Conservation (phyloP, 2,329 filamentous ascomycete species). For the Colletotrichum navitas region DNA sequence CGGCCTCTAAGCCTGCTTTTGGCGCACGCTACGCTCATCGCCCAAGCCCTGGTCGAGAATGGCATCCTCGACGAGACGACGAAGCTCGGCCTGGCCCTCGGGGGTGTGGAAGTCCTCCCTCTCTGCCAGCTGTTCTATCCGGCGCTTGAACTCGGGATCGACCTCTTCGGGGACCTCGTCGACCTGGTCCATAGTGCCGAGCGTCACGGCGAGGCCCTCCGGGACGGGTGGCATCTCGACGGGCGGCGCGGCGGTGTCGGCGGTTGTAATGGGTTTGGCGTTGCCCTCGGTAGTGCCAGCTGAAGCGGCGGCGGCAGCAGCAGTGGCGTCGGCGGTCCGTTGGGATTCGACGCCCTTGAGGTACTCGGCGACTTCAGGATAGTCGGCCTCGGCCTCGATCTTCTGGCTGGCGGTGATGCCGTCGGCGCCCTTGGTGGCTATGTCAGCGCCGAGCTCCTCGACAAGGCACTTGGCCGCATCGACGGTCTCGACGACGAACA, state of each 20-base stretch:
- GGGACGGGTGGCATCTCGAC: constrained; percentile 74
- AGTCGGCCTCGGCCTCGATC: constrained; percentile 83
- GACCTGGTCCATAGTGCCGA: constrained; percentile 78
- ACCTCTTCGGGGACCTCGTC: constrained; percentile 72
- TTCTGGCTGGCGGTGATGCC: constrained; percentile 86
- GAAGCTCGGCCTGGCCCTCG: constrained; percentile 82
- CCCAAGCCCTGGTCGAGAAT: constrained; percentile 75
- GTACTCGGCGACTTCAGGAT: constrained; percentile 80
- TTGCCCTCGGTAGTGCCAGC: constrained; percentile 42
- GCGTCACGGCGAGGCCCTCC: constrained; percentile 79
- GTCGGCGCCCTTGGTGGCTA: constrained; percentile 75
- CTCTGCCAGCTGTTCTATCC: constrained; percentile 90
- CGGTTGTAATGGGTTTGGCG: background rate
- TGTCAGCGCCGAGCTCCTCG: constrained; percentile 83
- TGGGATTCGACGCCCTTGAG: constrained; percentile 59
- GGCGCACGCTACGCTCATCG: constrained; percentile 74
- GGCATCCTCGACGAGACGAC: constrained; percentile 84
- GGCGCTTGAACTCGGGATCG: constrained; percentile 84
- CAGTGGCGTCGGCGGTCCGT: constrained; percentile 46
- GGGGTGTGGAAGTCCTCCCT: constrained; percentile 86
- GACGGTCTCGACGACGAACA: constrained; percentile 89
- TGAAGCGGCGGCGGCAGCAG: constrained; percentile 47
- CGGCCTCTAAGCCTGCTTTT: constrained; percentile 66
- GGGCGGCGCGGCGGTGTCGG: constrained; percentile 42
- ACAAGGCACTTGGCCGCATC: constrained; percentile 84